A percentile compares a stretch with the other conserved stretches of the same genome.
Evolutionary conservation across 2,329 filamentous ascomycete genomes (phyloP).

Genomic region (Proliferodiscus dingleyae): DNA sequence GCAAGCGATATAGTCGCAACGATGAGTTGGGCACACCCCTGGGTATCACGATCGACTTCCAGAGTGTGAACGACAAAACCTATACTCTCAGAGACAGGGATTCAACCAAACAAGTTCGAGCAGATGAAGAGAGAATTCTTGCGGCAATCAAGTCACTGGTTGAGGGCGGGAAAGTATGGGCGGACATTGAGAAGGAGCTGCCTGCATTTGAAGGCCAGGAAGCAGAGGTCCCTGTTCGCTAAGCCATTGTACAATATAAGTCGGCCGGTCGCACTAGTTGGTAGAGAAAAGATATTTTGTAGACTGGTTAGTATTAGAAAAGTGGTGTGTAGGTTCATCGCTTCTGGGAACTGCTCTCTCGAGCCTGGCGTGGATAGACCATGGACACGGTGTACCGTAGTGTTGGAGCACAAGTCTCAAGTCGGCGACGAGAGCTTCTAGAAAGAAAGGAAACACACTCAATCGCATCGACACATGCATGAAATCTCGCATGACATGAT

Average conservation of each 20-base stretch:
- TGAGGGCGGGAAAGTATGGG: slow-evolving; percentile 51
- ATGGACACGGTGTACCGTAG: not conserved
- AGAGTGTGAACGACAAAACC: slow-evolving; percentile 81
- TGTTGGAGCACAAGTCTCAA: not conserved
- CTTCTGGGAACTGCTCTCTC: not conserved
- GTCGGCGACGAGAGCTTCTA: not conserved
- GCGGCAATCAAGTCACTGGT: slow-evolving; percentile 56
- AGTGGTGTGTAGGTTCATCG: not conserved
- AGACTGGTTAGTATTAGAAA: not conserved
- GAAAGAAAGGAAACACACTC: not conserved
- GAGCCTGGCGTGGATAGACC: not conserved
- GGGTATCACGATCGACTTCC: slow-evolving; percentile 92
- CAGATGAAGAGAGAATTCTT: slow-evolving; percentile 73
- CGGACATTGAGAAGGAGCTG: slow-evolving; percentile 69
- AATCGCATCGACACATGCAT: not conserved
- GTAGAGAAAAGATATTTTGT: no score
- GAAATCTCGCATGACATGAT: not conserved
- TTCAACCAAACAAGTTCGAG: slow-evolving; percentile 84
- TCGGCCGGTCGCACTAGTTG: no score
- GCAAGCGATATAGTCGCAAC: slow-evolving; percentile 90
- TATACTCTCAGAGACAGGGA: slow-evolving; percentile 89
- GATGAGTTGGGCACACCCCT: slow-evolving; percentile 94
- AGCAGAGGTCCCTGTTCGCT: slow-evolving; percentile 19
- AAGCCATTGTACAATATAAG: not conserved
- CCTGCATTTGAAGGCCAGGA: slow-evolving; percentile 82